Conservation (phyloP, 169 alveolate species). For the Eimeria sp. region DNA sequence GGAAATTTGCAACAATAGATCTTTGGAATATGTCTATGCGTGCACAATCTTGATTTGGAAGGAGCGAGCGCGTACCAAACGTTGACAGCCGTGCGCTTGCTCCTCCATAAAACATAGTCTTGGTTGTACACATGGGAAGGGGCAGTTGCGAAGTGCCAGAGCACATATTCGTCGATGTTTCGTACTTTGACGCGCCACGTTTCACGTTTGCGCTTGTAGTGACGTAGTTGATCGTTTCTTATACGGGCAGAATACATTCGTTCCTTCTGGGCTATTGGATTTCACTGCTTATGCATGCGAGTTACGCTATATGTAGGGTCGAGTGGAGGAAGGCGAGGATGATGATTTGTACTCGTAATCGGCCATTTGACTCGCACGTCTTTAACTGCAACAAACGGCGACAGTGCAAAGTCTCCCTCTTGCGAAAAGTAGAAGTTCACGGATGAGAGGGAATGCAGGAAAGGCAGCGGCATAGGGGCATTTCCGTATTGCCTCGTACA, state of each 20-base stretch:
- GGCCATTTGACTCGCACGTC: background rate
- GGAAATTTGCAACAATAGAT: background rate
- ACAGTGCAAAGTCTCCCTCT: background rate
- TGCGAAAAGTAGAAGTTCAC: background rate
- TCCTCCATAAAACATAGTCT: background rate
- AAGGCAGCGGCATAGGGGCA: conserved; percentile 10
- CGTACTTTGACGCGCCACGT: background rate
- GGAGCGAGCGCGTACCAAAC: background rate
- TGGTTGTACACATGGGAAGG: background rate
- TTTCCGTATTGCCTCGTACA: background rate
- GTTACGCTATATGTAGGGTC: background rate
- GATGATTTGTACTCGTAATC: conserved; percentile 52
- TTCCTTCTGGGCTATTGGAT: background rate
- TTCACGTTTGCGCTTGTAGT: background rate
- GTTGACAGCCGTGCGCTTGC: background rate
- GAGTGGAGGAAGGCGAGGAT: conserved; percentile 72
- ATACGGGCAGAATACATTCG: background rate
- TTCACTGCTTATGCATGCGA: conserved; percentile 3
- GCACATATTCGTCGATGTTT: too few relatives aligned
- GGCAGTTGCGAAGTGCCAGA: too few relatives aligned
- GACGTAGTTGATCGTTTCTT: background rate
- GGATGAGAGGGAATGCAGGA: background rate
- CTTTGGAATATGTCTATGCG: background rate
- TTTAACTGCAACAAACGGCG: background rate
- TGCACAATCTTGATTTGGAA: background rate